Evolutionary conservation across 2,329 filamentous ascomycete species (phyloP).

Genomic region (Spiromastix sp.): DNA sequence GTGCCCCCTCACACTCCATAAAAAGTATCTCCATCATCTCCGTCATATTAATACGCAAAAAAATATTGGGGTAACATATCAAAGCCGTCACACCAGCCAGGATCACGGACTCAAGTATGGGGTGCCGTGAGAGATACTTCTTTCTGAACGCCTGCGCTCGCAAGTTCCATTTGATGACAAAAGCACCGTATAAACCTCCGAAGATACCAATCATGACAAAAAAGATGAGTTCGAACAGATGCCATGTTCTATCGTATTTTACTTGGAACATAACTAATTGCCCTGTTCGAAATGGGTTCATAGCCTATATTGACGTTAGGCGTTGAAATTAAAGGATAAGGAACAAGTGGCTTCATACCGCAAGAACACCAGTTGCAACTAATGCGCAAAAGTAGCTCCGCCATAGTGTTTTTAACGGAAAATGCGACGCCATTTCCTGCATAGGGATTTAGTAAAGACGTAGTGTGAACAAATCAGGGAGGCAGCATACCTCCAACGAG

Average conservation of each 20-base stretch:
- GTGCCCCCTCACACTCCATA: slow-evolving; percentile 77
- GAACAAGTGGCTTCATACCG: slow-evolving; percentile 42
- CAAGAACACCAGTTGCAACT: slow-evolving; percentile 83
- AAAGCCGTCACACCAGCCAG: slow-evolving; percentile 76
- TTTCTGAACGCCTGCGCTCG: slow-evolving; percentile 86
- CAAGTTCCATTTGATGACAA: slow-evolving; percentile 97
- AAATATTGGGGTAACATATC: slow-evolving; percentile 94
- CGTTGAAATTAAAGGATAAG: neutral
- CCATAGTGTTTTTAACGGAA: slow-evolving; percentile 96
- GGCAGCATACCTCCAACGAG: slow-evolving; percentile 59
- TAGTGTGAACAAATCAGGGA: neutral
- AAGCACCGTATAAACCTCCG: slow-evolving; percentile 87
- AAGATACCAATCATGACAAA: slow-evolving; percentile 88
- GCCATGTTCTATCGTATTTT: slow-evolving; percentile 89
- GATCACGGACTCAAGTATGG: slow-evolving; percentile 75
- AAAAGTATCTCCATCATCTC: slow-evolving; percentile 99
- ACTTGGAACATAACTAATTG: slow-evolving; percentile 99
- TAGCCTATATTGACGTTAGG: slow-evolving; percentile 42
- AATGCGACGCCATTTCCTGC: slow-evolving; percentile 87
- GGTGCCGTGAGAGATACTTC: slow-evolving; percentile 75
- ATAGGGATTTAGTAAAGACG: slow-evolving; percentile 11
- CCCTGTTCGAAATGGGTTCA: slow-evolving; percentile 96
- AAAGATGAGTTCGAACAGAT: slow-evolving; percentile 92
- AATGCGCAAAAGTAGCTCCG: slow-evolving; percentile 95
- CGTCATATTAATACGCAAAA: slow-evolving; percentile 94